These are phyloP conservation scores for Epithele typhae DNA, from an alignment of 768 basidiomycete species.

Conservation along the genomic window DNA sequence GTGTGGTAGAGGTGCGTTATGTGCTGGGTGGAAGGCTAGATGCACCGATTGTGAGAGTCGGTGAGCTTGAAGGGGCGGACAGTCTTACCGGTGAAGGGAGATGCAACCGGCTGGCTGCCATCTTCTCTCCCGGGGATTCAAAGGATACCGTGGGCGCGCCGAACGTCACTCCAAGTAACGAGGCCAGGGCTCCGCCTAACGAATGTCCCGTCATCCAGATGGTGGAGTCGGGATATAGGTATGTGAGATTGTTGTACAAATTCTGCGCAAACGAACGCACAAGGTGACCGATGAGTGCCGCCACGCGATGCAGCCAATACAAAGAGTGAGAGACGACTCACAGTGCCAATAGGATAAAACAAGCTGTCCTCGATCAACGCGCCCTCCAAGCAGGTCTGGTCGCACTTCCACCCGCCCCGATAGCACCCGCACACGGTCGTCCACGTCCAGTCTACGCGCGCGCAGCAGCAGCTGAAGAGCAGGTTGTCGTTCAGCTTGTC, in stretches of 20 bases:
- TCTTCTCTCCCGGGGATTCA: constrained; percentile 83
- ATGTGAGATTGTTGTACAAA: constrained; percentile 90
- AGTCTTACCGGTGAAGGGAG: constrained; percentile 73
- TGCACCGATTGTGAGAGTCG: neutral
- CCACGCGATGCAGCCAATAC: neutral
- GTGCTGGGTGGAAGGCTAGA: constrained; percentile 67
- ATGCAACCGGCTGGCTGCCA: constrained; percentile 78
- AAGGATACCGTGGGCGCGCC: constrained; percentile 85
- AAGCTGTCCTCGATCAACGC: constrained; percentile 74
- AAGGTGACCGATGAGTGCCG: neutral
- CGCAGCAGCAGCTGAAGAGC: constrained; percentile 93
- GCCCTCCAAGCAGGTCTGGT: constrained; percentile 70
- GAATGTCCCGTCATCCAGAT: constrained; percentile 88
- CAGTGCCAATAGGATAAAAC: constrained; percentile 89
- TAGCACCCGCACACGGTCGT: constrained; percentile 90
- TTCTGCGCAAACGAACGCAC: constrained; percentile 44
- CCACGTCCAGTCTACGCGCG: constrained; percentile 90
- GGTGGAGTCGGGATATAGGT: constrained; percentile 85
- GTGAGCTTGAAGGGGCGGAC: no score
- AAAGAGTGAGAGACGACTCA: constrained; percentile 33
- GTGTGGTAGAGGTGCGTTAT: constrained; percentile 92
- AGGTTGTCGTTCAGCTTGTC: constrained; percentile 94
- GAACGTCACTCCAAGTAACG: constrained; percentile 83
- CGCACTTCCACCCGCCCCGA: constrained; percentile 74
- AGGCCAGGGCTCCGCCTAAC: constrained; percentile 68